phyloP scores from a whole-genome alignment of 176 grass and related monocot genomes.

The Phoenix roebelenii region DNA sequence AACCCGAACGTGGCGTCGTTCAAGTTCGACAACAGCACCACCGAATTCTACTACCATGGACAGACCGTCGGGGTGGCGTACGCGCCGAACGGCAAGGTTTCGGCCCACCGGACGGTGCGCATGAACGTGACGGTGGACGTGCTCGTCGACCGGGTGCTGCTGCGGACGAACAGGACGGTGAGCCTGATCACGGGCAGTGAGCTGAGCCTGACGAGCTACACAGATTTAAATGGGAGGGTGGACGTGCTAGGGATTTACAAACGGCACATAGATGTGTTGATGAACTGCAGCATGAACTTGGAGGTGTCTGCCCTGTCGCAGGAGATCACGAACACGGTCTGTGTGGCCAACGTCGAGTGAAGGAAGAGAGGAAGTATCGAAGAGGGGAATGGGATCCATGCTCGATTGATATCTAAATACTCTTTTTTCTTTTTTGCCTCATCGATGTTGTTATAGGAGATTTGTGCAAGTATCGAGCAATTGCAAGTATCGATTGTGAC shows the following conservation, averaged over 20 bases:
- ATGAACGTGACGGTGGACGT: constrained; percentile 40
- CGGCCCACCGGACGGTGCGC: constrained; percentile 11
- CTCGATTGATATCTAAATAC: too few relatives aligned
- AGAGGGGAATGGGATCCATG: too few relatives aligned
- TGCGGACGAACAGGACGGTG: constrained; percentile 25
- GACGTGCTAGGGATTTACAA: constrained; percentile 68
- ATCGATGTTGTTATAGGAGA: too few relatives aligned
- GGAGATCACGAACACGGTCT: constrained; percentile 16
- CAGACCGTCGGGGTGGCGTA: constrained; percentile 17
- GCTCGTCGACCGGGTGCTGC: constrained; percentile 19
- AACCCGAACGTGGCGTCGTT: constrained; percentile 54
- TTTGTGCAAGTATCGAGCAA: too few relatives aligned
- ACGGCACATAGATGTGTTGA: constrained; percentile 50
- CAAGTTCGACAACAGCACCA: constrained; percentile 34
- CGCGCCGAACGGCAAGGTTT: constrained; percentile 24
- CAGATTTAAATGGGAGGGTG: constrained; percentile 51
- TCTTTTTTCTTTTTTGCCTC: too few relatives aligned
- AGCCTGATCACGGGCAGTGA: not conserved
- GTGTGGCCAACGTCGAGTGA: constrained; percentile 32
- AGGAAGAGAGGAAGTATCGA: too few relatives aligned
- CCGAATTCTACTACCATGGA: constrained; percentile 35
- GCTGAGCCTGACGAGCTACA: constrained; percentile 63
- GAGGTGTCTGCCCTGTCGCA: constrained; percentile 2
- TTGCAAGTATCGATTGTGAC: too few relatives aligned
- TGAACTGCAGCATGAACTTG: constrained; percentile 55